Conservation (phyloP, 495 filamentous ascomycete species). For the Penicillium odoratum region DNA sequence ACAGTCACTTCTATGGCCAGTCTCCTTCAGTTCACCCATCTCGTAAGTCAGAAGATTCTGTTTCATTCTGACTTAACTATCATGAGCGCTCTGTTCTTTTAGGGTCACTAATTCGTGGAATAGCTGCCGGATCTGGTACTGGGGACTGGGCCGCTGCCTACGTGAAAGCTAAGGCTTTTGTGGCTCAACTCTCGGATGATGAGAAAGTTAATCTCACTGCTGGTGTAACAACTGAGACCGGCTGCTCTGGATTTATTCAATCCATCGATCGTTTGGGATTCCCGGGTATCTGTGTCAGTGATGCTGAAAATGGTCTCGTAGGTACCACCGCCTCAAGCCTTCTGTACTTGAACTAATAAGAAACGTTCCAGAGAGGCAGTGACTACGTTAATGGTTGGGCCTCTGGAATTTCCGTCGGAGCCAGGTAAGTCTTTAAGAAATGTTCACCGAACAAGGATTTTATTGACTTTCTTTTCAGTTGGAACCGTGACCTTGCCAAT, state of each 20-base stretch:
- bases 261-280: conserved; percentile 55
- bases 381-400: conserved; percentile 62
- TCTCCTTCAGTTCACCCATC: conserved; percentile 58
- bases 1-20: conserved; percentile 54
- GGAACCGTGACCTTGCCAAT: conserved; percentile 40
- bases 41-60: conserved; percentile 26
- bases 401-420: conserved; percentile 56
- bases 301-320: conserved; percentile 62
- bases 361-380: conserved; percentile 39
- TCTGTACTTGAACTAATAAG: neutral
- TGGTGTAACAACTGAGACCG: conserved; percentile 54
- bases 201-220: conserved; percentile 59
- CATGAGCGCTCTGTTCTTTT: too few species aligned
- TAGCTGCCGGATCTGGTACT: conserved; percentile 45
- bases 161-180: conserved; percentile 51
- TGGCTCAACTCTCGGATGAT: conserved; percentile 56
- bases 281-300: conserved; percentile 61
- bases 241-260: conserved; percentile 58
- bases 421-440: conserved; percentile 21
- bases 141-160: conserved; percentile 54
- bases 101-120: neutral
- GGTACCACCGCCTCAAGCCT: neutral
- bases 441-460: neutral
- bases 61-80: too few species aligned
- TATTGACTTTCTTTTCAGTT: conserved; percentile 4